Conservation (phyloP, 139 green algal species). For the Pedinophyceae sp. region DNA sequence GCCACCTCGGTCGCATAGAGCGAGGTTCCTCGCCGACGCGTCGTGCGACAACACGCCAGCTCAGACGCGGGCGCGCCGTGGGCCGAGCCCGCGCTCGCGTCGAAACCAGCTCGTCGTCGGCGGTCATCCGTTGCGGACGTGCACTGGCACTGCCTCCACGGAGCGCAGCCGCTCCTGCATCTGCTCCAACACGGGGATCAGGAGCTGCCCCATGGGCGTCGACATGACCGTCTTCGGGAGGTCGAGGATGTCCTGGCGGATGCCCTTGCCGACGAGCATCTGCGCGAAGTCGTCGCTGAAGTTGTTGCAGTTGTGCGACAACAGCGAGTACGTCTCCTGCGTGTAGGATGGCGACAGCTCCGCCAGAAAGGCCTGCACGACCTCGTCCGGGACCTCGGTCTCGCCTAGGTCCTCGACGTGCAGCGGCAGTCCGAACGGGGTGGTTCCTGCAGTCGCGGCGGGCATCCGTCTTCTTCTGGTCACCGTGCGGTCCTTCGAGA, state of each 20-base stretch:
- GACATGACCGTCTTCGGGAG: constrained; percentile 22
- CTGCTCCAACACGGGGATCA: constrained; percentile 18
- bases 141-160: too few species aligned
- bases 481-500: too few species aligned
- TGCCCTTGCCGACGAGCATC: constrained; percentile 32
- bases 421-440: background rate
- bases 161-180: constrained; percentile 11
- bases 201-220: constrained; percentile 30
- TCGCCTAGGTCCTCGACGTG: background rate
- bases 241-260: constrained; percentile 22
- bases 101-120: too few species aligned
- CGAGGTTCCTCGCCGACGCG: too few species aligned
- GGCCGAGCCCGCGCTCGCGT: too few species aligned
- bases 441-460: too few species aligned
- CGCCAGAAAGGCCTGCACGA: constrained; percentile 16
- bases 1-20: too few species aligned
- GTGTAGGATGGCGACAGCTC: constrained; percentile 18
- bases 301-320: constrained; percentile 66
- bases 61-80: too few species aligned
- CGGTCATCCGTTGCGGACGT: too few species aligned
- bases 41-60: too few species aligned
- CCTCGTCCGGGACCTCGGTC: constrained; percentile 8
- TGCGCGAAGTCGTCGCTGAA: constrained; percentile 40
- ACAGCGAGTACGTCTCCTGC: constrained; percentile 34
- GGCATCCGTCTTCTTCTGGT: too few species aligned